These are phyloP conservation scores for Cucurbita argyrosperma DNA, from an alignment of 306 rosid species.

Conservation along the genomic window DNA sequence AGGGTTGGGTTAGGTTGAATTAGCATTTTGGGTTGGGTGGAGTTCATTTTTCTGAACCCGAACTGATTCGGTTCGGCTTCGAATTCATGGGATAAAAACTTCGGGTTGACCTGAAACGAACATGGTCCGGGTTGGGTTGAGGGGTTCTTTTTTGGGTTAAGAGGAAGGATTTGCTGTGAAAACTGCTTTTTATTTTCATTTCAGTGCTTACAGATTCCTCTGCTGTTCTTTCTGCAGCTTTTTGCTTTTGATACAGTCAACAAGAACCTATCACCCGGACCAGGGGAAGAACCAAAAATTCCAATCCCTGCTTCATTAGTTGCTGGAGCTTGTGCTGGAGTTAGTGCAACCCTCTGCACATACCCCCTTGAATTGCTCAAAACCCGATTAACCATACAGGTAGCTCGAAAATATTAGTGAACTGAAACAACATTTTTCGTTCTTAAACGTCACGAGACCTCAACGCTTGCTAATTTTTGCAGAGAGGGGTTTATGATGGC, in stretches of 20 bases:
- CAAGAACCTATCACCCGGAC: constrained; percentile 51
- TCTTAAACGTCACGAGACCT: neutral
- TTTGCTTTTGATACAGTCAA: constrained; percentile 89
- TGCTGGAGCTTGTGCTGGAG: constrained; percentile 99
- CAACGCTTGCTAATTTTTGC: constrained; percentile 14
- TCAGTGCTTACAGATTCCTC: neutral
- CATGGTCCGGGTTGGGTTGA: too few relatives aligned
- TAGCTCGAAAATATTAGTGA: constrained; percentile 10
- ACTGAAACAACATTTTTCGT: neutral
- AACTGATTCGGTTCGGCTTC: too few relatives aligned
- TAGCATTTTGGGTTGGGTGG: too few relatives aligned
- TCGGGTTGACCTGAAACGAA: too few relatives aligned
- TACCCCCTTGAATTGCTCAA: constrained; percentile 89
- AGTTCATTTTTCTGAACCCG: too few relatives aligned
- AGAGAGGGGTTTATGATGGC: constrained; percentile 73
- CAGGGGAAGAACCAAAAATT: constrained; percentile 63
- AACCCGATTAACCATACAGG: constrained; percentile 92
- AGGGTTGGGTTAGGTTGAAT: too few relatives aligned
- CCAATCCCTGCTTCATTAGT: constrained; percentile 76
- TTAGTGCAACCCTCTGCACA: constrained; percentile 74
- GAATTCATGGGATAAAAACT: too few relatives aligned
- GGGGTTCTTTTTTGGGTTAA: neutral
- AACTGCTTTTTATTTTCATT: neutral
- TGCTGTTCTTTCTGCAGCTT: constrained; percentile 44
- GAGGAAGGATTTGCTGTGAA: neutral